phyloP scores from a whole-genome alignment of 2,329 filamentous ascomycete genomes.

The Atkinsonella hypoxylon region DNA sequence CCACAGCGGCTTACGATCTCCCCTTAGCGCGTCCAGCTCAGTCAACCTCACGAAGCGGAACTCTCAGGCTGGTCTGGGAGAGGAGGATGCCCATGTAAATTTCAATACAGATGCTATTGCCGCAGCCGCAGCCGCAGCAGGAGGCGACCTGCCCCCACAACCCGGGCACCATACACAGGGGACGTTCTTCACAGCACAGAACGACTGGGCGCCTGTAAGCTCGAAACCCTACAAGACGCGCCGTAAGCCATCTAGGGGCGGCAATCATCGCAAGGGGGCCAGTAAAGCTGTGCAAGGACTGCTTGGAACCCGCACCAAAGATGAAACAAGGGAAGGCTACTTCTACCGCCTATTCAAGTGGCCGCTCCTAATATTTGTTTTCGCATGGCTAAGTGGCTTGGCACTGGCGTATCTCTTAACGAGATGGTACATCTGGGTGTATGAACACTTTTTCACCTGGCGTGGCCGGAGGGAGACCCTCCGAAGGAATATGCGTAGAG shows the following conservation, averaged over 20 bases:
- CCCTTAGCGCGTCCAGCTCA: constrained; percentile 25
- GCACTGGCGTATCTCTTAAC: constrained; percentile 64
- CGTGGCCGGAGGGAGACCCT: constrained; percentile 64
- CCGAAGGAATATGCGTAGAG: constrained; percentile 56
- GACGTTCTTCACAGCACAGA: constrained; percentile 74
- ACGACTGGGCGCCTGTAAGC: constrained; percentile 89
- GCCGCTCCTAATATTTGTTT: constrained; percentile 72
- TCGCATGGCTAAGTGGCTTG: constrained; percentile 68
- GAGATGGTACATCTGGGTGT: constrained; percentile 78
- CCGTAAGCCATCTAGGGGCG: constrained; percentile 26
- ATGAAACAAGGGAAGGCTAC: constrained; percentile 91
- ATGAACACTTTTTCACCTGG: constrained; percentile 89
- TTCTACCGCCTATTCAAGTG: constrained; percentile 84
- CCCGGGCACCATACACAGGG: constrained; percentile 19
- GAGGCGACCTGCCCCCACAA: constrained; percentile 20
- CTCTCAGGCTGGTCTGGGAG: constrained; percentile 19
- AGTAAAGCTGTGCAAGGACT: constrained; percentile 27
- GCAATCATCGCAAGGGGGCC: constrained; percentile 19
- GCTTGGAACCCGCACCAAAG: constrained; percentile 52
- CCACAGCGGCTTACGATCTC: constrained; percentile 27
- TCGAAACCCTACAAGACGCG: constrained; percentile 44
- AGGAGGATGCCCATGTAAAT: constrained; percentile 22
- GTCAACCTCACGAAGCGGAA: constrained; percentile 31
- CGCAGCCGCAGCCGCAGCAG: constrained; percentile 26
- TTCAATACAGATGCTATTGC: constrained; percentile 20